A percentile compares a stretch with the other conserved stretches of the same genome.
These are phyloP conservation scores for Cavenderia fasciculata DNA, from an alignment of 78 protist species.

Conservation along the genomic window DNA sequence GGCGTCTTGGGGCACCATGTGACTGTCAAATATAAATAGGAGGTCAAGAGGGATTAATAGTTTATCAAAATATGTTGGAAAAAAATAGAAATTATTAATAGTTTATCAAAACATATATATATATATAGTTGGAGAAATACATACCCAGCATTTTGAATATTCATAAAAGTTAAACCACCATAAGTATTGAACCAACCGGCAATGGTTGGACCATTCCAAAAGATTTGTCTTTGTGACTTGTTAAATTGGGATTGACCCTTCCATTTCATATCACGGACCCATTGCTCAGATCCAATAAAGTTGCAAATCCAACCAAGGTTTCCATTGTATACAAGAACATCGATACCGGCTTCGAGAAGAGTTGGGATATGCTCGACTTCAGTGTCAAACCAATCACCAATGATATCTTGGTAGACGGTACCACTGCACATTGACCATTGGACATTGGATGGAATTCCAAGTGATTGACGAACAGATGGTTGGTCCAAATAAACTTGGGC, in stretches of 20 bases:
- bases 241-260: not conserved
- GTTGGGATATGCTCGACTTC: constrained; percentile 58
- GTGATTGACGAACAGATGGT: constrained; percentile 1
- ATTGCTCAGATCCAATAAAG: constrained; percentile 37
- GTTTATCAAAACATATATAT: too few relatives aligned
- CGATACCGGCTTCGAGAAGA: constrained; percentile 36
- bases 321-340: constrained; percentile 52
- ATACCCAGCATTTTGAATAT: constrained; percentile 81
- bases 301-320: constrained; percentile 67
- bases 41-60: too few relatives aligned
- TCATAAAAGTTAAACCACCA: constrained; percentile 53
- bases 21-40: too few relatives aligned
- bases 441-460: not conserved
- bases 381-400: constrained; percentile 57
- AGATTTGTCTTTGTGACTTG: constrained; percentile 5
- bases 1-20: constrained; percentile 1
- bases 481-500: constrained; percentile 10
- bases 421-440: constrained; percentile 59
- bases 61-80: too few relatives aligned
- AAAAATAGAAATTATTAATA: too few relatives aligned
- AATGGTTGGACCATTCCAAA: constrained; percentile 6
- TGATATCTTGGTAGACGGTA: constrained; percentile 7
- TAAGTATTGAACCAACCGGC: constrained; percentile 73
- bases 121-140: too few relatives aligned
- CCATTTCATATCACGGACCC: constrained; percentile 55